A percentile compares a stretch with the other conserved stretches of the same genome.
Conservation (phyloP, 2,329 filamentous ascomycete species). For the Pseudogymnoascus sp. region DNA sequence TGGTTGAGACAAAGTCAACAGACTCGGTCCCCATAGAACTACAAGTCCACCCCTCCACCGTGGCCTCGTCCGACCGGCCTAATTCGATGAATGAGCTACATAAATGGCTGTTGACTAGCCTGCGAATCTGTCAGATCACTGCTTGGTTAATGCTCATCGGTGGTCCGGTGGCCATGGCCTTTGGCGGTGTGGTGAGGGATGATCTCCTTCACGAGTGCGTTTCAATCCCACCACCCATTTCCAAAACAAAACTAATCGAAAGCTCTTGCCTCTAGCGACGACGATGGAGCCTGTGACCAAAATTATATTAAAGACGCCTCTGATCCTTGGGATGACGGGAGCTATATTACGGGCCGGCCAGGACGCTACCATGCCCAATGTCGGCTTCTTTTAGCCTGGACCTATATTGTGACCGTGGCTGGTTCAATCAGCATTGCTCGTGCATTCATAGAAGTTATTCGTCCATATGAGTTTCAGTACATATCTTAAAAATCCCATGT, state of each 20-base stretch:
- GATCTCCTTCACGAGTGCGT: neutral
- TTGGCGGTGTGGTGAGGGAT: neutral
- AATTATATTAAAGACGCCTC: neutral
- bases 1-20: neutral
- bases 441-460: neutral
- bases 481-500: neutral
- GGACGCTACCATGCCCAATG: neutral
- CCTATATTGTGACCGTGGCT: neutral
- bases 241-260: neutral
- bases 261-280: neutral
- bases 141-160: neutral
- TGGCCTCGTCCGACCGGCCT: neutral
- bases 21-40: neutral
- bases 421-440: neutral
- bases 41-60: neutral
- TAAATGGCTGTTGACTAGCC: neutral
- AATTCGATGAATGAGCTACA: neutral
- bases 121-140: neutral
- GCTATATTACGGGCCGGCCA: neutral
- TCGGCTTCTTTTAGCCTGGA: neutral
- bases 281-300: neutral
- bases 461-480: neutral
- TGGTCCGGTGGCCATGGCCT: neutral
- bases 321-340: neutral
- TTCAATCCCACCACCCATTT: neutral